Base-by-base conservation (phyloP, 192 early-diverging fungal genomes). In the Rhizophagus prolifer region DNA sequence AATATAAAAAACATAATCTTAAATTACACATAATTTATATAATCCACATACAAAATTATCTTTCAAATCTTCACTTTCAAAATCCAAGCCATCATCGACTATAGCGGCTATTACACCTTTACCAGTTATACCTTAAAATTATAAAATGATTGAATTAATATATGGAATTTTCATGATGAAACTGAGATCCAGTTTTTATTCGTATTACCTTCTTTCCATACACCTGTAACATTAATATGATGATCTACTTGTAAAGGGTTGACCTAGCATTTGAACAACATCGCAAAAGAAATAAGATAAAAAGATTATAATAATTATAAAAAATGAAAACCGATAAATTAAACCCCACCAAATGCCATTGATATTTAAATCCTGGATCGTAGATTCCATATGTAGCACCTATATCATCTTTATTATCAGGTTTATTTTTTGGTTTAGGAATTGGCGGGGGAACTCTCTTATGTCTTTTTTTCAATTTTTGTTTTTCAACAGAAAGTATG, bases 1-100 rank as follows among this genome's bases (percentile, higher is more conserved):
- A 44, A 61, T 41, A 36, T 58, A 58, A 58, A 16, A 6, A 31
- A 60, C 7, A 58, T 25, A 58, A 10, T 58, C 70, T 34, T 73
- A 54, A 30, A 6, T 28, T 30, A 77, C 21, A 34, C 4, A 58
- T 36, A 30, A 36, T 58, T 61, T 6, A 9, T 34, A 38, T 65
- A 58, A 79, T 31, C 10, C 23, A 86, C 88, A 83, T 87, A 94
- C 95, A 90, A 96, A 98, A 85, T 95, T 96, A 60, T 86, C 90
- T 50, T 86, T 83, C 50, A 99, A 80, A 78, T 99, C 98, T 21
- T 92, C 87, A 79, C 89, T 90, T 5, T 88, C 85, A 70, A 91
- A 92, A 81, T 99, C 97, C 61, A 99, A 82, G 1, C 98, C 98
- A 81, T 99, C 98, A 79, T 99, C 98, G 44, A 99, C 88, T 67